phyloP scores from a whole-genome alignment of 805 yeast species.

The Candida xyloterini region DNA sequence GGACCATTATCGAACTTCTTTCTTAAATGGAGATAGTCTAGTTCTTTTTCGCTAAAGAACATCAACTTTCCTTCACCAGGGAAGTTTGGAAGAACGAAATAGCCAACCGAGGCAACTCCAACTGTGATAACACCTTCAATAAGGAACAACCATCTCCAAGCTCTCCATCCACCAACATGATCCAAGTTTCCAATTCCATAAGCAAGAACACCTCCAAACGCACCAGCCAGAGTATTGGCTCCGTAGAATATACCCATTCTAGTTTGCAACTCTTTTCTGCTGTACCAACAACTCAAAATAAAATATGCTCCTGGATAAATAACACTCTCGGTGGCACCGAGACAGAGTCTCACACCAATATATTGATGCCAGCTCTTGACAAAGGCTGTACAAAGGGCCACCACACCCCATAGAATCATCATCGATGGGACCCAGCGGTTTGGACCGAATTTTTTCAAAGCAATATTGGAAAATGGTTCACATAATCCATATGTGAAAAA shows the following conservation, averaged over 20 bases:
- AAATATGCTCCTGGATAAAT: conserved; percentile 42
- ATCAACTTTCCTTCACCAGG: conserved; percentile 17
- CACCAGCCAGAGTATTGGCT: conserved; percentile 34
- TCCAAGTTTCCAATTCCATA: conserved; percentile 35
- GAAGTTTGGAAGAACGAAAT: conserved; percentile 37
- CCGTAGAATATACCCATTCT: conserved; percentile 39
- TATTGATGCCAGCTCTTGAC: conserved; percentile 25
- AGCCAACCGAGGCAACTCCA: conserved; percentile 31
- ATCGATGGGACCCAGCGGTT: conserved; percentile 38
- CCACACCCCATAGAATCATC: conserved; percentile 39
- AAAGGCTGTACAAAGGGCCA: conserved; percentile 34
- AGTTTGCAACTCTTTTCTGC: conserved; percentile 36
- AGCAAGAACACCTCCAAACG: conserved; percentile 39
- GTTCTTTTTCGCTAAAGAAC: conserved; percentile 13
- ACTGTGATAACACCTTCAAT: conserved; percentile 45
- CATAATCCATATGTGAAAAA: conserved; percentile 40
- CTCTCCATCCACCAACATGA: conserved; percentile 36
- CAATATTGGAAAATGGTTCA: conserved; percentile 39
- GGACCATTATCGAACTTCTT: conserved; percentile 17
- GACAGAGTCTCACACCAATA: conserved; percentile 34
- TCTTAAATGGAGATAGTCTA: conserved; percentile 13
- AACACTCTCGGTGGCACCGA: conserved; percentile 43
- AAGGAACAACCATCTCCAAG: conserved; percentile 52
- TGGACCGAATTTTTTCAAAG: conserved; percentile 36
- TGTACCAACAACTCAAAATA: conserved; percentile 39